Evolutionary conservation across 768 basidiomycete genomes (phyloP).

Genomic region (Macrolepiota fuliginosa): DNA sequence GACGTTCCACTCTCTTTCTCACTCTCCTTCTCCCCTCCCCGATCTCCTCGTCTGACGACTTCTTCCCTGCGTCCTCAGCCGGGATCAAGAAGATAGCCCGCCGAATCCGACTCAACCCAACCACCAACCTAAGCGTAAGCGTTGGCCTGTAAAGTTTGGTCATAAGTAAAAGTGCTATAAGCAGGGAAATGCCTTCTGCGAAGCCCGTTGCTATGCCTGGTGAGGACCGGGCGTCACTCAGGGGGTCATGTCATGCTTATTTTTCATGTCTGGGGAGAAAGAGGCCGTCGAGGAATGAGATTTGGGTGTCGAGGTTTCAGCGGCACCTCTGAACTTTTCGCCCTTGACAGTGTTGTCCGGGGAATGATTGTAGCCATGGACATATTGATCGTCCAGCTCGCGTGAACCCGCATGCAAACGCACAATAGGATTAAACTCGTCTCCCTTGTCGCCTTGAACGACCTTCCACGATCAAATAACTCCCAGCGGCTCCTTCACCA

Average conservation of each 20-base stretch:
- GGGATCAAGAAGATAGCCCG: conserved; percentile 85
- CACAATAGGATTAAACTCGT: conserved; percentile 12
- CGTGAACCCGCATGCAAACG: too few relatives aligned
- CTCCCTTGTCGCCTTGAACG: conserved; percentile 23
- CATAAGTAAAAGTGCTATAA: conserved; percentile 79
- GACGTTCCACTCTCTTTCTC: conserved; percentile 38
- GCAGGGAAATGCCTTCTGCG: conserved; percentile 72
- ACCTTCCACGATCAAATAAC: conserved; percentile 42
- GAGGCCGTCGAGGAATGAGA: not conserved
- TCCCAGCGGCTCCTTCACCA: conserved; percentile 66
- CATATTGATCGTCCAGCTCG: not conserved
- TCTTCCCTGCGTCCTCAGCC: conserved; percentile 35
- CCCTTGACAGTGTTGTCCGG: conserved; percentile 16
- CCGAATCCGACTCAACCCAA: conserved; percentile 83
- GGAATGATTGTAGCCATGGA: conserved; percentile 14
- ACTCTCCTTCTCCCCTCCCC: conserved; percentile 10
- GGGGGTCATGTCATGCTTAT: conserved; percentile 51
- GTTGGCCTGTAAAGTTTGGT: conserved; percentile 71
- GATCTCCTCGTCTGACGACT: conserved; percentile 10
- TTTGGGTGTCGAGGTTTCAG: conserved; percentile 26
- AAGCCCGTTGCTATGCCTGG: conserved; percentile 87
- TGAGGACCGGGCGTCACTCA: conserved; percentile 83
- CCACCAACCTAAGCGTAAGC: conserved; percentile 74
- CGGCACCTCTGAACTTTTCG: conserved; percentile 34
- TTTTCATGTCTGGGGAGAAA: conserved; percentile 19